Evolutionary conservation across 2,329 filamentous ascomycete genomes (phyloP).

Genomic region (Apiospora aurea): DNA sequence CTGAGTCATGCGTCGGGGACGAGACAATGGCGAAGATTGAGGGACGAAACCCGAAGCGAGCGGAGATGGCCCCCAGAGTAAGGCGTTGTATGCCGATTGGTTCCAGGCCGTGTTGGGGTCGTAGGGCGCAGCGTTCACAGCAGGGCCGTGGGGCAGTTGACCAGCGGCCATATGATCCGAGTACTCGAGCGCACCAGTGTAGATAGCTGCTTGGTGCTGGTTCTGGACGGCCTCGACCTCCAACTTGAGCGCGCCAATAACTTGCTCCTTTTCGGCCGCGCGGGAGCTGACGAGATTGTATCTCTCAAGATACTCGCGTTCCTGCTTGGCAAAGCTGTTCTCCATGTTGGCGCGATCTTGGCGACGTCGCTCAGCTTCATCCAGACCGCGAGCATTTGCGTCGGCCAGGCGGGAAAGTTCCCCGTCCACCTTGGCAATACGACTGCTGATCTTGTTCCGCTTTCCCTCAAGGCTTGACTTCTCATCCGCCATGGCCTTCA

Average conservation of each 20-base stretch:
- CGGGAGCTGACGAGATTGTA: constrained; percentile 46
- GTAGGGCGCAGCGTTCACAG: constrained; percentile 33
- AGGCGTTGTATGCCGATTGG: constrained; percentile 42
- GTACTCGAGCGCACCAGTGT: constrained; percentile 42
- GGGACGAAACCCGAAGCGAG: constrained; percentile 49
- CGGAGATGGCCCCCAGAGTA: constrained; percentile 44
- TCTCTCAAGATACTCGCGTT: constrained; percentile 51
- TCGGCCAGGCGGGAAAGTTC: constrained; percentile 75
- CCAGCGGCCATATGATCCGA: constrained; percentile 35
- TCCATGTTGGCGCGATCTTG: constrained; percentile 58
- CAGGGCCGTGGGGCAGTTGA: constrained; percentile 27
- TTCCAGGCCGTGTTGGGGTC: constrained; percentile 42
- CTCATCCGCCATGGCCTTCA: constrained; percentile 70
- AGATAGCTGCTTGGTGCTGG: constrained; percentile 40
- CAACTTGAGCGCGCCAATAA: constrained; percentile 47
- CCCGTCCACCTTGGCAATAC: constrained; percentile 75
- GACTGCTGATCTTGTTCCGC: constrained; percentile 74
- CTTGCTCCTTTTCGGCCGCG: constrained; percentile 49
- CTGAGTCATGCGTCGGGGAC: constrained; percentile 44
- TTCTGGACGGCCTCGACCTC: constrained; percentile 46
- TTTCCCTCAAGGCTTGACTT: constrained; percentile 69
- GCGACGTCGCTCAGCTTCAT: constrained; percentile 67
- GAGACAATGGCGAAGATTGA: constrained; percentile 41
- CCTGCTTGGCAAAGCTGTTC: constrained; percentile 53
- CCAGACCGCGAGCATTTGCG: constrained; percentile 70